These are phyloP conservation scores for Gomphus bonarii DNA, from an alignment of 1,284 basidiomycete species.

Conservation along the genomic window DNA sequence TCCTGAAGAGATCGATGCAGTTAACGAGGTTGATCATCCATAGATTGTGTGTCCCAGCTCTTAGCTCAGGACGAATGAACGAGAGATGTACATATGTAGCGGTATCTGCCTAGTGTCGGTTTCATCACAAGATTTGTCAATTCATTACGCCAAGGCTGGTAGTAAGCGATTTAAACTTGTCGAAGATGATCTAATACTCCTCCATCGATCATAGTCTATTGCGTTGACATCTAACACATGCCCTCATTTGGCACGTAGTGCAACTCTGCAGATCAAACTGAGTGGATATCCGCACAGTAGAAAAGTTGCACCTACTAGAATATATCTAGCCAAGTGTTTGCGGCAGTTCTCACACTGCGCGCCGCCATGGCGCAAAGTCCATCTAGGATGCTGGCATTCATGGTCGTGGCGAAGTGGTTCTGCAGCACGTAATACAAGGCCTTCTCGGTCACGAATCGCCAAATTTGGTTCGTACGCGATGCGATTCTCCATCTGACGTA, in stretches of 20 bases:
- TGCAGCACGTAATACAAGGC: slow-evolving; percentile 25
- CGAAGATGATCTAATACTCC: too few species aligned
- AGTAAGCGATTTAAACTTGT: too few species aligned
- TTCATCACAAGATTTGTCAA: too few species aligned
- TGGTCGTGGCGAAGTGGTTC: slow-evolving; percentile 32
- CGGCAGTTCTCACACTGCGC: slow-evolving; percentile 35
- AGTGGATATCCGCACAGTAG: background rate
- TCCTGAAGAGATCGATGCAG: too few species aligned
- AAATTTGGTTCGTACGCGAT: slow-evolving; percentile 18
- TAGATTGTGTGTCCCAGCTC: too few species aligned
- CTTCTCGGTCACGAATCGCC: slow-evolving; percentile 9
- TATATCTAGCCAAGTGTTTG: slow-evolving; percentile 20
- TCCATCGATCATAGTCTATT: slow-evolving; percentile 2
- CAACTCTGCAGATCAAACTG: background rate
- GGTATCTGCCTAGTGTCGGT: too few species aligned
- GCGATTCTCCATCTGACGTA: slow-evolving; percentile 26
- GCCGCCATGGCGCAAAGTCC: slow-evolving; percentile 27
- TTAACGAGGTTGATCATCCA: too few species aligned
- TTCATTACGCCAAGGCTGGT: too few species aligned
- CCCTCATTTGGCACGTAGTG: background rate
- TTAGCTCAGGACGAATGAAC: too few species aligned
- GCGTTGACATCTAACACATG: slow-evolving; percentile 7
- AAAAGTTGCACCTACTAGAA: slow-evolving; percentile 23
- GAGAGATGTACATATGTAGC: too few species aligned
- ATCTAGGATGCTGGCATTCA: slow-evolving; percentile 31